These are phyloP conservation scores for Lentinula raphanica DNA, from an alignment of 768 basidiomycete species.

Conservation along the genomic window DNA sequence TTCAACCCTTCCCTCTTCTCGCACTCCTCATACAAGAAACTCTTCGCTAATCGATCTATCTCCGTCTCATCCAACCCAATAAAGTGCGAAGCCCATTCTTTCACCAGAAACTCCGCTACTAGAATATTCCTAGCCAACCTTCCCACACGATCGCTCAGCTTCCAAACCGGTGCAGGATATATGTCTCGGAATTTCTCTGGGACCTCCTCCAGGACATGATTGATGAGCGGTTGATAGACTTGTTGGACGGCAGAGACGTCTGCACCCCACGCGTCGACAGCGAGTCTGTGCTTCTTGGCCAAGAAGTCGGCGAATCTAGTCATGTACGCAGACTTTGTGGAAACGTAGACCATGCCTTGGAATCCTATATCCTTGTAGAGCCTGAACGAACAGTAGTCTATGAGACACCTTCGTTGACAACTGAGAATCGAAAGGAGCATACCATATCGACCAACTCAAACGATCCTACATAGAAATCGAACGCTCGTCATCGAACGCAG, in stretches of 20 bases:
- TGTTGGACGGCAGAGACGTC: constrained; percentile 51
- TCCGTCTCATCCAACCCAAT: constrained; percentile 51
- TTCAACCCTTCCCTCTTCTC: constrained; percentile 64
- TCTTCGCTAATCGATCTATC: constrained; percentile 68
- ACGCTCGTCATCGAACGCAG: neutral
- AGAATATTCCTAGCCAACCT: constrained; percentile 64
- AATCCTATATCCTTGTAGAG: constrained; percentile 84
- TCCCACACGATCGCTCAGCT: constrained; percentile 45
- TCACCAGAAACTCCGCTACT: constrained; percentile 63
- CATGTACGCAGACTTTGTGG: constrained; percentile 68
- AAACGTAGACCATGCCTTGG: constrained; percentile 78
- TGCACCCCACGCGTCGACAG: constrained; percentile 75
- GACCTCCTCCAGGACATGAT: constrained; percentile 56
- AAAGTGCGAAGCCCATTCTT: constrained; percentile 72
- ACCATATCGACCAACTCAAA: constrained; percentile 63
- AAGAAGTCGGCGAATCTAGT: constrained; percentile 63
- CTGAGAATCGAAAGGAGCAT: constrained; percentile 34
- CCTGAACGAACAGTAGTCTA: constrained; percentile 81
- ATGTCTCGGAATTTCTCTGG: constrained; percentile 45
- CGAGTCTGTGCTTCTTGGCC: constrained; percentile 72
- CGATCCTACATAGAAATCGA: constrained; percentile 30
- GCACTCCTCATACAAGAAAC: constrained; percentile 70
- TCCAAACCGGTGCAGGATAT: constrained; percentile 66
- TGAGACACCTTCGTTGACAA: constrained; percentile 34
- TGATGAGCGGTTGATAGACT: constrained; percentile 60